Evolutionary conservation across 163 green algal genomes (phyloP).

Genomic region (Trebouxiophyceae sp.): DNA sequence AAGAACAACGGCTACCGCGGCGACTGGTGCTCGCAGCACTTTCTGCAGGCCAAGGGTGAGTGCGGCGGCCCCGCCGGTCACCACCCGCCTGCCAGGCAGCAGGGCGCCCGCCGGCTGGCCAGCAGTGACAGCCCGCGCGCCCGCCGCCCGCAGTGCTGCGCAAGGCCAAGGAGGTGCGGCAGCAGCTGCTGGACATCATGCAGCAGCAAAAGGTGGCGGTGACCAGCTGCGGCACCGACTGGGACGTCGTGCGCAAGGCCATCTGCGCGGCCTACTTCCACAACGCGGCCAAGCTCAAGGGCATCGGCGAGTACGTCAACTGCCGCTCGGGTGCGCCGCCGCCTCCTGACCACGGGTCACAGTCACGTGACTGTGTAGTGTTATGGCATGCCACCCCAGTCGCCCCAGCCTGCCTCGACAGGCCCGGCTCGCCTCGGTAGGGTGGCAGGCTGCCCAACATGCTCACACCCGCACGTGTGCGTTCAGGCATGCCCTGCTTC

Average conservation of each 20-base stretch:
- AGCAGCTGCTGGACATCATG: conserved; percentile 95
- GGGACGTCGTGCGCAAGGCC: conserved; percentile 90
- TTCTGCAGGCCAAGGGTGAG: conserved; percentile 87
- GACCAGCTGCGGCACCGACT: conserved; percentile 67
- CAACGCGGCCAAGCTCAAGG: conserved; percentile 91
- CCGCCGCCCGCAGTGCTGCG: conserved; percentile 22
- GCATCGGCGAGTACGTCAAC: conserved; percentile 97
- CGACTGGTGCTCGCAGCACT: conserved; percentile 93
- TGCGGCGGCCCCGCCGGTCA: no score
- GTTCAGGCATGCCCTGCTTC: conserved; percentile 68
- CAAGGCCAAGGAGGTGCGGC: conserved; percentile 74
- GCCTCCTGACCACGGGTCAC: no score
- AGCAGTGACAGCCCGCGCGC: no score
- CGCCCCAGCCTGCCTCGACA: no score
- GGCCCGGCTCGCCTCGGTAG: no score
- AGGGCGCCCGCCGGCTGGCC: no score
- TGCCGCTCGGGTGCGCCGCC: conserved; percentile 49
- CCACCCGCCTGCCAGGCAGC: no score
- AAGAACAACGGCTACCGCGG: conserved; percentile 76
- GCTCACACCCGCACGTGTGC: not conserved
- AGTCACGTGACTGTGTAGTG: no score
- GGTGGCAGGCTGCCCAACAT: no score
- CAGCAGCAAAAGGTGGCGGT: conserved; percentile 79
- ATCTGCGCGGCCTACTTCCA: conserved; percentile 95
- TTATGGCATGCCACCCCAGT: no score